Evolutionary conservation across 2,329 filamentous ascomycete species (phyloP).

Genomic region (Periconia sp.): DNA sequence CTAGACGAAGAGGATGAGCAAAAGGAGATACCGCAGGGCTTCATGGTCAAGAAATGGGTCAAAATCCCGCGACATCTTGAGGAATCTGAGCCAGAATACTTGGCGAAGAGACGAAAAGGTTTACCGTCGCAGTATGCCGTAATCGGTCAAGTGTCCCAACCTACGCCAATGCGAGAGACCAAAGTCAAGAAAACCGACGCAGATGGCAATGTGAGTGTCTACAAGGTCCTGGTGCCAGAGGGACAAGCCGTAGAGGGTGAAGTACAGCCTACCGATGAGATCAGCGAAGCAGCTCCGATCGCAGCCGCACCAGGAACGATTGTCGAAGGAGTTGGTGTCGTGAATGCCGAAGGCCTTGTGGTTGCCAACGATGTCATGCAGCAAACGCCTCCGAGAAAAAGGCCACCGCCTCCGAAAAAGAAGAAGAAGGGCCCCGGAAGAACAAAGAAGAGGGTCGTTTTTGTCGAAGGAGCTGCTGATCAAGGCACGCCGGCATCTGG

Average conservation of each 20-base stretch:
- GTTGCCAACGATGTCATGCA: slow-evolving; percentile 56
- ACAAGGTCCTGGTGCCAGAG: slow-evolving; percentile 81
- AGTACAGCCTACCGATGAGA: slow-evolving; percentile 65
- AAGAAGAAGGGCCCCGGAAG: slow-evolving; percentile 81
- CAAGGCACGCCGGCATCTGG: slow-evolving; percentile 33
- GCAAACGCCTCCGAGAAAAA: slow-evolving; percentile 62
- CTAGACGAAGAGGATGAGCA: slow-evolving; percentile 51
- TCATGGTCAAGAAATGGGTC: slow-evolving; percentile 64
- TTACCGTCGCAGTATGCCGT: slow-evolving; percentile 53
- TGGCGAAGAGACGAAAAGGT: slow-evolving; percentile 67
- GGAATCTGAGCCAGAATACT: slow-evolving; percentile 65
- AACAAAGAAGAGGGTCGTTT: slow-evolving; percentile 76
- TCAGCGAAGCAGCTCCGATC: slow-evolving; percentile 51
- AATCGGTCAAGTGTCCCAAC: slow-evolving; percentile 24
- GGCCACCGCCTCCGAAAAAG: slow-evolving; percentile 78
- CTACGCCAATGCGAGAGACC: slow-evolving; percentile 70
- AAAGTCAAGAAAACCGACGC: slow-evolving; percentile 80
- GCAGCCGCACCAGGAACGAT: slow-evolving; percentile 63
- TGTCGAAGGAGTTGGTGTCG: slow-evolving; percentile 64
- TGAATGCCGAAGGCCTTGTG: slow-evolving; percentile 66
- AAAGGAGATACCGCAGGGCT: slow-evolving; percentile 56
- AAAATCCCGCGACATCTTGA: slow-evolving; percentile 63
- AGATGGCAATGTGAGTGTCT: slow-evolving; percentile 79
- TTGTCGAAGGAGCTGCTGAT: slow-evolving; percentile 55
- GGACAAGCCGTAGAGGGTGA: slow-evolving; percentile 83